Conservation (phyloP, 768 basidiomycete genomes). For the Mycena kentingensis region DNA sequence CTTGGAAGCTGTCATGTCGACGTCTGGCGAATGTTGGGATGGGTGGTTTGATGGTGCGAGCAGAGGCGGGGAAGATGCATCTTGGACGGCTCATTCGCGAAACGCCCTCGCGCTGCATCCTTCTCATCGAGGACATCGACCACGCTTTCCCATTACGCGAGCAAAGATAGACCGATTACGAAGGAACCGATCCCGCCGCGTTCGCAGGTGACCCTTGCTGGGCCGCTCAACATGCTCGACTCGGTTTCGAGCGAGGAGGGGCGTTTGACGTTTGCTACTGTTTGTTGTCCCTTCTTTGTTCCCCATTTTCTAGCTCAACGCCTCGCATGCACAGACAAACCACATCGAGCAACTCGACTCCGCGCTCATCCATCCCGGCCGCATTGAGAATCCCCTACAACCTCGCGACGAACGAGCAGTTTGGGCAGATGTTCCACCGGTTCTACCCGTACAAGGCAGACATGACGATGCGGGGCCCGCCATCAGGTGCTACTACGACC, state of each 20-base stretch:
- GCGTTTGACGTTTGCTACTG: slow-evolving; percentile 62
- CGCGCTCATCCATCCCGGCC: slow-evolving; percentile 57
- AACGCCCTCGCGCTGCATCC: not conserved
- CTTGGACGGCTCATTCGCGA: slow-evolving; percentile 33
- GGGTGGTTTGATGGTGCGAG: too few species aligned
- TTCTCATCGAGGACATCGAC: slow-evolving; percentile 35
- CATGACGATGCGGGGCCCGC: slow-evolving; percentile 15
- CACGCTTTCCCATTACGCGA: slow-evolving; percentile 46
- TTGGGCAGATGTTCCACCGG: slow-evolving; percentile 48
- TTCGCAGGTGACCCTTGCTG: slow-evolving; percentile 52
- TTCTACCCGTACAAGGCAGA: slow-evolving; percentile 43
- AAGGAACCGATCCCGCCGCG: slow-evolving; percentile 21
- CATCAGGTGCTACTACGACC: slow-evolving; percentile 14
- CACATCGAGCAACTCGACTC: slow-evolving; percentile 57
- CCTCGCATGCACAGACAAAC: slow-evolving; percentile 56
- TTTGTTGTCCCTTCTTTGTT: slow-evolving; percentile 27
- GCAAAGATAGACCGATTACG: slow-evolving; percentile 9
- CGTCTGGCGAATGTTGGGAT: too few species aligned
- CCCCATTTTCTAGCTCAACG: not conserved
- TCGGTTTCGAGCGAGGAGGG: slow-evolving; percentile 65
- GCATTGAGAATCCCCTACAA: slow-evolving; percentile 57
- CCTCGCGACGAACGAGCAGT: slow-evolving; percentile 50
- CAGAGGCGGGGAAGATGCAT: too few species aligned
- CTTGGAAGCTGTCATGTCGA: too few species aligned
- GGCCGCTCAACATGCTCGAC: slow-evolving; percentile 60